A percentile compares a stretch with the other conserved stretches of the same genome.
These are phyloP conservation scores for Stephanodiscus minutulus DNA, from an alignment of 108 stramenopile species.

Conservation along the genomic window DNA sequence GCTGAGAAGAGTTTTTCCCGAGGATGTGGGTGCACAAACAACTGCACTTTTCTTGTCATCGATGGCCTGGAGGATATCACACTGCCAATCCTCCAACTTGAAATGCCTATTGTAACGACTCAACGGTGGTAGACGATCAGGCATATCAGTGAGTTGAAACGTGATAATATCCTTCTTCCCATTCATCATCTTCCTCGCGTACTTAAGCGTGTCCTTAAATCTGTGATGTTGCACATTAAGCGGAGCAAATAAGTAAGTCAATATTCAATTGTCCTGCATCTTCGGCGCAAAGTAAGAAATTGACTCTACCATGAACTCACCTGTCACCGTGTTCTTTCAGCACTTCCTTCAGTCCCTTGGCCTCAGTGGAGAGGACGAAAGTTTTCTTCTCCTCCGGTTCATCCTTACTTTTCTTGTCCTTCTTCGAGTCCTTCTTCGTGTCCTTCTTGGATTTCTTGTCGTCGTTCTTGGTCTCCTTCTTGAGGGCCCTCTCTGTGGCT, in stretches of 20 bases:
- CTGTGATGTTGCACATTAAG: constrained; percentile 2
- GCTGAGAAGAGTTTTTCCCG: constrained; percentile 98
- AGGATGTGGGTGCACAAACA: constrained; percentile 98
- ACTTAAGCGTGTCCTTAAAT: constrained; percentile 93
- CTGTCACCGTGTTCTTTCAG: constrained; percentile 86
- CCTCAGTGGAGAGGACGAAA: constrained; percentile 70
- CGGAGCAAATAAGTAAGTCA: not conserved
- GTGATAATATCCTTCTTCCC: constrained; percentile 85
- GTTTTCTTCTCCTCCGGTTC: constrained; percentile 72
- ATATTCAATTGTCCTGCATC: not conserved
- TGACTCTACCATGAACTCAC: not conserved
- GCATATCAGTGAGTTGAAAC: constrained; percentile 97
- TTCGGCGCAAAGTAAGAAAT: not conserved
- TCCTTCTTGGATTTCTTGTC: constrained; percentile 84
- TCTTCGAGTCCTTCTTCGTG: constrained; percentile 65
- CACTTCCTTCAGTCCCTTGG: constrained; percentile 69
- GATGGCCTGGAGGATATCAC: constrained; percentile 89
- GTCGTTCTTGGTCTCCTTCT: constrained; percentile 83
- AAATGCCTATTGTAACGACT: constrained; percentile 94
- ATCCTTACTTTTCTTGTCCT: constrained; percentile 73
- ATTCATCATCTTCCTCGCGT: constrained; percentile 89
- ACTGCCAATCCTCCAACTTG: constrained; percentile 97
- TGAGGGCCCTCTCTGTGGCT: constrained; percentile 76
- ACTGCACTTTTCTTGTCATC: constrained; percentile 92
- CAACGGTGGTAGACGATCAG: constrained; percentile 96